phyloP scores from a whole-genome alignment of 352 stramenopile species.

The Pythium brassicae region DNA sequence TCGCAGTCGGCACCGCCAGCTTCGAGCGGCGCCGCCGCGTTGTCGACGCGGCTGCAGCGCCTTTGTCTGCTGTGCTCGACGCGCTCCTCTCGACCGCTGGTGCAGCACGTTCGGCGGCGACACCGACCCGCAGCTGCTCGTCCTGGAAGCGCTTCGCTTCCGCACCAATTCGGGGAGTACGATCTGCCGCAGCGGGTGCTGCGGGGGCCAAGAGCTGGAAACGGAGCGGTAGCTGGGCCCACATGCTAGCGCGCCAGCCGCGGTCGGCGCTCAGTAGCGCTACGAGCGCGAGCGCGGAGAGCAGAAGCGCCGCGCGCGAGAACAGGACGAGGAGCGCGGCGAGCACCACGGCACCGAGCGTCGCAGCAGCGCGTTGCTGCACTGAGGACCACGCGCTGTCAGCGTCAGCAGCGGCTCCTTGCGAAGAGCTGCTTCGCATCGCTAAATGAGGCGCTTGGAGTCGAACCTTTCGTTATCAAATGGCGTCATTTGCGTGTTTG shows the following conservation, averaged over 20 bases:
- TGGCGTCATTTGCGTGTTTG: too few relatives aligned
- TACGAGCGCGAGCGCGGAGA: background rate
- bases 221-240: constrained; percentile 3
- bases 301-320: constrained; percentile 2
- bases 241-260: background rate
- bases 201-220: background rate
- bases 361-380: background rate
- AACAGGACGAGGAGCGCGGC: constrained; percentile 8
- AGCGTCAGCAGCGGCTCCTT: too few relatives aligned
- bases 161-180: background rate
- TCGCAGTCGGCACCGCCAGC: background rate
- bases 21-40: constrained; percentile 3
- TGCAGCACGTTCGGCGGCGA: background rate
- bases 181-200: background rate
- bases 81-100: background rate
- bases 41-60: background rate
- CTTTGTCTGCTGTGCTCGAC: background rate
- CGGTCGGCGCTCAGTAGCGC: background rate
- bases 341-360: background rate
- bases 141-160: background rate
- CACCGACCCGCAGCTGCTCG: background rate
- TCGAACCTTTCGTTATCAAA: too few relatives aligned
- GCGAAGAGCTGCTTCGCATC: too few relatives aligned
- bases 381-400: too few relatives aligned
- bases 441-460: too few relatives aligned